Evolutionary conservation across 305 asterid genomes (phyloP).

Genomic region (Fraxinus nigra): DNA sequence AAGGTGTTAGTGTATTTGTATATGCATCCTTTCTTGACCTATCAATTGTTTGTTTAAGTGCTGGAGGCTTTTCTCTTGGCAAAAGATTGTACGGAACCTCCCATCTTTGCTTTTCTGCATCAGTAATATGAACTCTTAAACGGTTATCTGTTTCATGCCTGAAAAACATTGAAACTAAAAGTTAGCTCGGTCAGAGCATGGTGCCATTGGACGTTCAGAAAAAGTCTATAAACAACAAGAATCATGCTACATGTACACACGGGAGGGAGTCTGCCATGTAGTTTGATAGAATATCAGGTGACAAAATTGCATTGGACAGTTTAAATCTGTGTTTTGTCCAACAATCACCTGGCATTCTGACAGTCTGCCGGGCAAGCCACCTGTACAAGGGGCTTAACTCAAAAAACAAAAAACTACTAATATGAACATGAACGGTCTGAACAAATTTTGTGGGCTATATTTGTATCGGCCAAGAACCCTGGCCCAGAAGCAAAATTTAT

Average conservation of each 20-base stretch:
- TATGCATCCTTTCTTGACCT: conserved; percentile 27
- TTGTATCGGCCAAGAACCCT: no score
- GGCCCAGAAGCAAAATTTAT: no score
- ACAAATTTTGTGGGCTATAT: background rate
- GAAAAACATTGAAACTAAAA: background rate
- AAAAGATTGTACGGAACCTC: conserved; percentile 85
- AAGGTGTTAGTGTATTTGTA: conserved; percentile 3
- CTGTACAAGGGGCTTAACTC: no score
- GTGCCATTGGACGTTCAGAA: background rate
- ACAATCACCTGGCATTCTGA: no score
- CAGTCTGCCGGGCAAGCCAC: no score
- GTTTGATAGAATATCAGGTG: background rate
- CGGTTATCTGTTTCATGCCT: conserved; percentile 88
- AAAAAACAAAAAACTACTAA: no score
- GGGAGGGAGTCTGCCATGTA: background rate
- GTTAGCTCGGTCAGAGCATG: background rate
- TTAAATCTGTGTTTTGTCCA: no score
- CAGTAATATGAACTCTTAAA: conserved; percentile 81
- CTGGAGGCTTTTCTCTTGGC: conserved; percentile 64
- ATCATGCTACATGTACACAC: background rate
- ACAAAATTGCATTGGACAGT: no score
- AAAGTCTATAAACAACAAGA: background rate
- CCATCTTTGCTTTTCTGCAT: conserved; percentile 85
- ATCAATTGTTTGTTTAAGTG: conserved; percentile 34
- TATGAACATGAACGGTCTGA: background rate